A percentile compares a stretch with the other conserved stretches of the same genome.
phyloP scores from a whole-genome alignment of 257 asterid species.

The Jaltomata sinuosa region DNA sequence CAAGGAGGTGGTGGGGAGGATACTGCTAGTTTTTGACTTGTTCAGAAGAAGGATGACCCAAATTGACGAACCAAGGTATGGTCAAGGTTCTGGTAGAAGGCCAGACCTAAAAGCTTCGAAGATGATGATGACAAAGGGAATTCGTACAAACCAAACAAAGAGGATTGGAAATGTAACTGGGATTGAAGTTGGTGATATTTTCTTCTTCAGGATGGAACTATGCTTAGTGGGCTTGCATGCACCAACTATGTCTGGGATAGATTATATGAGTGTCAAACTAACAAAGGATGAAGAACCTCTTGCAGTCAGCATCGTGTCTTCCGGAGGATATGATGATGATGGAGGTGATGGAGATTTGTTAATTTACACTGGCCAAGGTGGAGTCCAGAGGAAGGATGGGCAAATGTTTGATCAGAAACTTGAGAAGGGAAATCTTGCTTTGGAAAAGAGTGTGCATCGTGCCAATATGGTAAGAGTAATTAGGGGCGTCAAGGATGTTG shows the following conservation, averaged over 20 bases:
- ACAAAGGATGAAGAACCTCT: slow-evolving; percentile 73
- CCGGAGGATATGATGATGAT: slow-evolving; percentile 86
- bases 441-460: slow-evolving; percentile 11
- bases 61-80: slow-evolving; percentile 50
- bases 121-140: slow-evolving; percentile 54
- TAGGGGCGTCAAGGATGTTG: slow-evolving; percentile 51
- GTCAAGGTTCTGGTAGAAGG: slow-evolving; percentile 44
- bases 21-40: slow-evolving; percentile 52
- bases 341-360: slow-evolving; percentile 49
- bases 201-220: slow-evolving; percentile 83
- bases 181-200: slow-evolving; percentile 80
- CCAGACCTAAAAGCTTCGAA: slow-evolving; percentile 61
- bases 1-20: slow-evolving; percentile 31
- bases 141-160: slow-evolving; percentile 53
- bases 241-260: slow-evolving; percentile 92
- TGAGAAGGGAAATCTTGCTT: slow-evolving; percentile 41
- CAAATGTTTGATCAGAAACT: slow-evolving; percentile 18
- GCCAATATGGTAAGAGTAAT: slow-evolving; percentile 40
- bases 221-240: slow-evolving; percentile 80
- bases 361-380: slow-evolving; percentile 14
- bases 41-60: slow-evolving; percentile 53
- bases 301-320: slow-evolving; percentile 83
- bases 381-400: slow-evolving; percentile 8
- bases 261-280: slow-evolving; percentile 56
- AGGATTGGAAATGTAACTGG: slow-evolving; percentile 71